A percentile compares a stretch with the other conserved stretches of the same genome.
Conservation (phyloP, 176 grass and related monocot genomes). For the Pharus latifolius region DNA sequence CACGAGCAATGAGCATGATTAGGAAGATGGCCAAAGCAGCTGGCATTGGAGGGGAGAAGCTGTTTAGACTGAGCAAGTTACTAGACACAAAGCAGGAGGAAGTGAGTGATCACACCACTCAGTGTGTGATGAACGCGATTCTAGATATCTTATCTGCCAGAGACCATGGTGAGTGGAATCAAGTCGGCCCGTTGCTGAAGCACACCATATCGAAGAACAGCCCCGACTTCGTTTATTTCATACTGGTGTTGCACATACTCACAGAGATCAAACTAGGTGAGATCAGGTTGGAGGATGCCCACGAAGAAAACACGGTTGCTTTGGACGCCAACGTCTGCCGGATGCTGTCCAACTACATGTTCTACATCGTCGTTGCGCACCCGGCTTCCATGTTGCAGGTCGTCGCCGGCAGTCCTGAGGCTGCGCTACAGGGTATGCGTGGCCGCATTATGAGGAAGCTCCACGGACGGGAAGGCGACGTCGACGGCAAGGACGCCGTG, state of each 20-base stretch:
- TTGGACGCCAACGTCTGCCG: not conserved
- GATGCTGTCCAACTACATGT: constrained; percentile 1
- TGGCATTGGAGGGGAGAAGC: not conserved
- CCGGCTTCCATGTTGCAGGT: not conserved
- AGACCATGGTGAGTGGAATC: not conserved
- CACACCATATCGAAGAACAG: not conserved
- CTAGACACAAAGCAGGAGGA: not conserved
- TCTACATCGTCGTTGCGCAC: not conserved
- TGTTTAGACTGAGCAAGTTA: not conserved
- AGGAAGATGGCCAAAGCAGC: not conserved
- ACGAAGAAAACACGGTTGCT: not conserved
- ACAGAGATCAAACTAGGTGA: not conserved
- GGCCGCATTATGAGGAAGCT: too few relatives aligned
- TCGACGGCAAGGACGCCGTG: not conserved
- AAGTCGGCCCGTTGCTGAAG: not conserved
- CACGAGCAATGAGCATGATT: not conserved
- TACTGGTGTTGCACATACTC: not conserved
- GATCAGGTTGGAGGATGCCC: not conserved
- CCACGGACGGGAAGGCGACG: not conserved
- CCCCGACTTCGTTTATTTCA: not conserved
- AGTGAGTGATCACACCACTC: not conserved
- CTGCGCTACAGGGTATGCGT: not conserved
- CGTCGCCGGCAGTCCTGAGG: not conserved
- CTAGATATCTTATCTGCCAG: too few relatives aligned
- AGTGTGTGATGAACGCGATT: not conserved